Evolutionary conservation across 2,329 filamentous ascomycete genomes (phyloP), one percentile per base, ranked within the genome.

Genomic region (Pseudogymnoascus sp.): DNA sequence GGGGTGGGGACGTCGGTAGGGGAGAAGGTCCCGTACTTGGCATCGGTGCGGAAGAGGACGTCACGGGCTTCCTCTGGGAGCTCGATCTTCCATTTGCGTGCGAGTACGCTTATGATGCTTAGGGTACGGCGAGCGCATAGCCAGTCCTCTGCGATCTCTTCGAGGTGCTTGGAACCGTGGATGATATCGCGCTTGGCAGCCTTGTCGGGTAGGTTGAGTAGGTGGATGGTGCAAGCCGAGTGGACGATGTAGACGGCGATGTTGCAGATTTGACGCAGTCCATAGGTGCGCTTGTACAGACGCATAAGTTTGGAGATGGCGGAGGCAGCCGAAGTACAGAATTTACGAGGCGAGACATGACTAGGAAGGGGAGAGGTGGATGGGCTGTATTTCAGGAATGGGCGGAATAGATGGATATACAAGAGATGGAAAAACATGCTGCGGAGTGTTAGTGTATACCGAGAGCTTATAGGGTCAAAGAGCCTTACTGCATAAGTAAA

Each of bases 381-480:
- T 56, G 88, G 90, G 2, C 83, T 87, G 70, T 96, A 97, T 72
- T 94, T 96, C 57, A 97, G 80, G 70, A 97, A 97, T 0, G 94
- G 92, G 4, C 92, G 85, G 77, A 96, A 97, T 3, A 97, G 84
- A 69, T 97, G 92, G 62, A 97, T 95, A 70, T 95, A 95, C 52
- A 96, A 84, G 0, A 97, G 80, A 69, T 97, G 92, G 72, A 92
- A 96, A 74, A 97, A 96, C 92, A 97, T 97, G 75, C 92, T 96
- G 67, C 15, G 23, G 18, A 35, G 30, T 37, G 55, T 57, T 57
- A 57, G 55, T 57, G 23, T 37, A 37, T 23, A 10, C 30, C 23
- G 19, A 19, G 5, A 48, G 19, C 45, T 33, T 23, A 28, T 34
- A 41, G 19, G 64, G 12, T n/a, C 5, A n/a, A 57, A 21, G 55